Evolutionary conservation across 805 yeast genomes (phyloP), one percentile per base, ranked within the genome.

Genomic region (Kuraishia ogatae): DNA sequence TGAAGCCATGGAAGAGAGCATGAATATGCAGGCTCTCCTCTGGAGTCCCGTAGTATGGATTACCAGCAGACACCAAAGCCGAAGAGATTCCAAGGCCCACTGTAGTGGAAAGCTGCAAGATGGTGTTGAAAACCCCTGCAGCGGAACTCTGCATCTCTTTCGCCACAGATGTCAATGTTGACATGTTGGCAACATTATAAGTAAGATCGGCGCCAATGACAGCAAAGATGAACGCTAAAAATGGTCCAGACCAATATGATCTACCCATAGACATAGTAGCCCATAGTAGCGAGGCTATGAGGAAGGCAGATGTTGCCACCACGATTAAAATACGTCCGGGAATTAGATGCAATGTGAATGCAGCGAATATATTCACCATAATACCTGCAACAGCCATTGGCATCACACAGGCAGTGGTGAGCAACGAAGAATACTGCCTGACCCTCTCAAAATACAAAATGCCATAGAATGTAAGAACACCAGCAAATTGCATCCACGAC

Each of bases 191-290:
- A 8, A 78, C 77, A 58, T 78, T 78, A 59, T 73, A 78, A 17
- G 73, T 63, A 4, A 79, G 59, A 61, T 79, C 82, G 0, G 80
- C 80, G 0, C 81, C 81, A 17, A 78, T 47, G 35, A 76, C 80
- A 0, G 71, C 62, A 26, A 73, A 59, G 15, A 68, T 60, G 53
- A 72, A 68, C 0, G 78, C 71, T 64, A 77, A 76, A 55, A 78
- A 76, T 21, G 81, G 78, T 19, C 78, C 75, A 4, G 73, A 62
- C 68, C 78, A 78, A 59, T 74, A 78, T 47, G 64, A 63, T 39
- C 73, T 59, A 35, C 66, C 58, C 0, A 67, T 65, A 2, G 67
- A 58, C 57, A 69, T 63, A 1, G 79, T 72, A 0, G 74, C 71
- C 81, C 81, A 77, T 11, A 77, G 61, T 21, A 77, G 63, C 6